Evolutionary conservation across 805 yeast species (phyloP), one percentile per base, ranked within the genome.

Genomic region (Kuraishia capsulata): DNA sequence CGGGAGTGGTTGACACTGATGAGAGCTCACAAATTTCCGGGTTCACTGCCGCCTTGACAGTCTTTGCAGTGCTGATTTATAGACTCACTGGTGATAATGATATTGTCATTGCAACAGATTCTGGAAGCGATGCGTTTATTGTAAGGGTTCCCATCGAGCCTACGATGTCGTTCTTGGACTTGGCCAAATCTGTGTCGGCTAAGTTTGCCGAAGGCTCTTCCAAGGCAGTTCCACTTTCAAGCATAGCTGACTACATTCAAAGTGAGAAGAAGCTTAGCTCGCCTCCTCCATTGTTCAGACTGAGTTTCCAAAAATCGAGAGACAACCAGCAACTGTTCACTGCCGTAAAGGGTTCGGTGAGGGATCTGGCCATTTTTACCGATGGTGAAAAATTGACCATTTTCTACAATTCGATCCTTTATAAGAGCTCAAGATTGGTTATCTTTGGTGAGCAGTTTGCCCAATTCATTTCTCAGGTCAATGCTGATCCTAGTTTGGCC

Each of bases 11-110:
- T 13, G 38, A 51, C 8, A 44, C 46, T 34, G 42, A 45, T 2
- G 30, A 20, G 3, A 25, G 29, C 5, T 52, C 4, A 55, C 61
- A 5, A 62, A 29, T 29, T 39, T 39, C 47, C 17, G 49, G 54
- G 5, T 84, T 81, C 55, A 52, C 65, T 8, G 58, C 73, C 13
- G 78, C 79, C 0, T 65, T 86, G 44, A 65, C 95, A 14, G 73
- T 73, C 1, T 84, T 79, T 61, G 75, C 81, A 19, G 76, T 81
- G 1, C 67, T 90, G 41, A 69, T 86, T 29, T 81, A 73, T 59
- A 70, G 97, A 53, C 65, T 86, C 35, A 82, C 96, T 2, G 97
- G 97, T 19, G 97, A 90, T 56, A 97, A 90, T 47, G 97, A 90
- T 51, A 79, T 92, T 37, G 79, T 82, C n/a, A 63, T 90, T 43